These are phyloP conservation scores for Clavariopsis aquatica DNA, from an alignment of 495 filamentous ascomycete species.

Conservation along the genomic window DNA sequence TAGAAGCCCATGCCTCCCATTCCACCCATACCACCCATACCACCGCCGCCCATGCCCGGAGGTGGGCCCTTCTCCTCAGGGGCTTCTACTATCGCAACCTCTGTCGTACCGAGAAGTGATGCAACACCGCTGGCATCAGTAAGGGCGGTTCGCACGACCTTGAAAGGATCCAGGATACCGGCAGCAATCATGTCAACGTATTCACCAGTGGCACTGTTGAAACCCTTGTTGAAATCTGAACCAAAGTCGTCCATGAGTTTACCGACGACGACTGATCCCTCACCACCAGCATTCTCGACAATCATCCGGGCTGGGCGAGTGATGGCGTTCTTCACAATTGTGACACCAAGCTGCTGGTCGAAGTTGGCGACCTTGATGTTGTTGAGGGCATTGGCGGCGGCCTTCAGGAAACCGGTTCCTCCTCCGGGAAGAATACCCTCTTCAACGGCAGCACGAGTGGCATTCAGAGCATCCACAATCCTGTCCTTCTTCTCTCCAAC, in stretches of 20 bases:
- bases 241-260: conserved; percentile 96
- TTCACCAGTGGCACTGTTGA: conserved; percentile 91
- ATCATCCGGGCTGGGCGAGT: conserved; percentile 91
- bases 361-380: conserved; percentile 89
- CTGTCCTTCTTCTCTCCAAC: conserved; percentile 99
- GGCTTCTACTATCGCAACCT: conserved; percentile 95
- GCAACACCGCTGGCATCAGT: conserved; percentile 95
- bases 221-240: conserved; percentile 95
- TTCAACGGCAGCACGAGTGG: conserved; percentile 96
- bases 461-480: conserved; percentile 96
- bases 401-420: conserved; percentile 97
- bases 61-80: conserved; percentile 80
- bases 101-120: conserved; percentile 94
- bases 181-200: conserved; percentile 97
- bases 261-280: conserved; percentile 94
- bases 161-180: conserved; percentile 98
- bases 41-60: conserved; percentile 53
- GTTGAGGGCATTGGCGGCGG: conserved; percentile 81
- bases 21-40: conserved; percentile 47
- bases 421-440: conserved; percentile 98
- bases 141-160: conserved; percentile 95
- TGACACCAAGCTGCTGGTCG: conserved; percentile 97
- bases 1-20: conserved; percentile 41
- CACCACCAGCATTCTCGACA: conserved; percentile 94
- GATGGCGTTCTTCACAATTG: conserved; percentile 96